Conservation (phyloP, 2,329 filamentous ascomycete genomes). For the Blastomyces emzantsi region DNA sequence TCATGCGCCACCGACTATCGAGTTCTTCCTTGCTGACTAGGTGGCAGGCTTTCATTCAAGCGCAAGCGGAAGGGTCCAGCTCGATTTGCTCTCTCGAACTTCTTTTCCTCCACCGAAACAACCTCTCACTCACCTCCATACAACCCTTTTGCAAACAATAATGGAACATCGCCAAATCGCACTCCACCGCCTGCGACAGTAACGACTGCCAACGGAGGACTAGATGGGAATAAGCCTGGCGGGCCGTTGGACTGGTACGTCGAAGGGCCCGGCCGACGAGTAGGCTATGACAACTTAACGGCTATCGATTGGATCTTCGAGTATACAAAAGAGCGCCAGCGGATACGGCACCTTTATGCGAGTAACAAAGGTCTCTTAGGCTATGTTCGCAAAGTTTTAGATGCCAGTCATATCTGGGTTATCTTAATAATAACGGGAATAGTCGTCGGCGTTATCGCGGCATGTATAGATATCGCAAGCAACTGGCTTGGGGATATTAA, state of each 20-base stretch:
- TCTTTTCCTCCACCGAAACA: slow-evolving; percentile 28
- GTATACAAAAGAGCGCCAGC: slow-evolving; percentile 89
- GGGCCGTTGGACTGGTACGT: slow-evolving; percentile 66
- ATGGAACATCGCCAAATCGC: background rate
- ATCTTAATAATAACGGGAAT: slow-evolving; percentile 79
- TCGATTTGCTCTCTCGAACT: slow-evolving; percentile 32
- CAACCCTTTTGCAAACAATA: slow-evolving; percentile 20
- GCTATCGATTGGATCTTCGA: slow-evolving; percentile 99
- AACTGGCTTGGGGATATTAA: slow-evolving; percentile 94
- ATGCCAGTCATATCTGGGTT: slow-evolving; percentile 86
- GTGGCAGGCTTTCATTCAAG: slow-evolving; percentile 35
- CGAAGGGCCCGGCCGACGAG: slow-evolving; percentile 78
- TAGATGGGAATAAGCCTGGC: slow-evolving; percentile 33
- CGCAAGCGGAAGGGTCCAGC: slow-evolving; percentile 35
- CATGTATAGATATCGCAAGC: slow-evolving; percentile 78
- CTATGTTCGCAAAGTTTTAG: slow-evolving; percentile 61
- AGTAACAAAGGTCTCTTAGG: slow-evolving; percentile 63
- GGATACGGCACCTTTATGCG: slow-evolving; percentile 66
- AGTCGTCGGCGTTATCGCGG: slow-evolving; percentile 73
- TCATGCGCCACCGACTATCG: slow-evolving; percentile 5
- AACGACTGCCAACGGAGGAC: slow-evolving; percentile 17
- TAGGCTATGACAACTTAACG: slow-evolving; percentile 91
- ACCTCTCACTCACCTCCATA: slow-evolving; percentile 4
- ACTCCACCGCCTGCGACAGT: slow-evolving; percentile 12
- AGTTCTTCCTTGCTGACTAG: background rate